A percentile compares a stretch with the other conserved stretches of the same genome.
Conservation (phyloP, 2,329 filamentous ascomycete species). For the Neophaeococcomyces mojaviensis region DNA sequence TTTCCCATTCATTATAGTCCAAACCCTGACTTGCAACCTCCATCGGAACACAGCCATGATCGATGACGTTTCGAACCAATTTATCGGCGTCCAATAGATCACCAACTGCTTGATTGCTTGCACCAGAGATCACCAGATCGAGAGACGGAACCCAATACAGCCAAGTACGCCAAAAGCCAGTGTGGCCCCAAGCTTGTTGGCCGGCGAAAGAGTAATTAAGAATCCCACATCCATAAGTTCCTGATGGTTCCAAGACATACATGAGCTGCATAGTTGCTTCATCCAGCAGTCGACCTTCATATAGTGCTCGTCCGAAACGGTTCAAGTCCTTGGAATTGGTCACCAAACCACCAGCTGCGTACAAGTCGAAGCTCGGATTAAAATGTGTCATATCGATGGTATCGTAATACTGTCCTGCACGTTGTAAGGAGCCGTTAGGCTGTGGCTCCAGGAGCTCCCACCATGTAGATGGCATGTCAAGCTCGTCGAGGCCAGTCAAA, state of each 20-base stretch:
- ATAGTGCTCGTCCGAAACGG: constrained; percentile 9
- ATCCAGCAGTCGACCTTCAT: constrained; percentile 7
- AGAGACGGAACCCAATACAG: constrained; percentile 10
- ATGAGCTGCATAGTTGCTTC: constrained; percentile 6
- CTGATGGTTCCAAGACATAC: constrained; percentile 10
- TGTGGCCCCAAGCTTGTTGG: constrained; percentile 11
- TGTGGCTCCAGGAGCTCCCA: constrained; percentile 10
- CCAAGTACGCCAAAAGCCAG: constrained; percentile 8
- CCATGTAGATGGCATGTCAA: constrained; percentile 9
- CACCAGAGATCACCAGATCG: constrained; percentile 9
- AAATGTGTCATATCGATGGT: constrained; percentile 8
- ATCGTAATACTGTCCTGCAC: constrained; percentile 9
- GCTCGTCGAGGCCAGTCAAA: constrained; percentile 10
- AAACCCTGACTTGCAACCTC: too few relatives aligned
- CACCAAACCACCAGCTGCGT: constrained; percentile 9
- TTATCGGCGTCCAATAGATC: constrained; percentile 5
- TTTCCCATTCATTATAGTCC: too few relatives aligned
- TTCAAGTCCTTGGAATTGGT: constrained; percentile 10
- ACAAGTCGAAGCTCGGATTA: constrained; percentile 10
- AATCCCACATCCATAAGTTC: constrained; percentile 10
- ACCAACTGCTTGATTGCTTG: constrained; percentile 8
- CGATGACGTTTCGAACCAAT: constrained; percentile 9
- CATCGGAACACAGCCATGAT: constrained; percentile 7
- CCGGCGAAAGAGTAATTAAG: constrained; percentile 3
- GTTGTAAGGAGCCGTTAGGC: constrained; percentile 4